phyloP scores from a whole-genome alignment of 164 flowering plant species.

The Aristolochia fimbriata region DNA sequence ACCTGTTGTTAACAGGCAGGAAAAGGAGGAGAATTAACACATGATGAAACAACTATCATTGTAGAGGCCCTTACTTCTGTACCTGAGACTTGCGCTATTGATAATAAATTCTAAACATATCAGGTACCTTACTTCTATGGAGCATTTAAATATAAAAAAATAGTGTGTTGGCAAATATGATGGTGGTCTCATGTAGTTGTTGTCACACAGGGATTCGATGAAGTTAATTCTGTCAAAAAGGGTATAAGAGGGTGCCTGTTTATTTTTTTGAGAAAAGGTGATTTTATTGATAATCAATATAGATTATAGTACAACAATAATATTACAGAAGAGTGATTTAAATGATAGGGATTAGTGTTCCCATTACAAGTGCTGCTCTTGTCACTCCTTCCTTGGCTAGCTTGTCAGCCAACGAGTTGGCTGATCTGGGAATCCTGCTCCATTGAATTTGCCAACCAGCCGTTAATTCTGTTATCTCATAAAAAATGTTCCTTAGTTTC shows the following conservation, averaged over 20 bases:
- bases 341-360: too few species aligned
- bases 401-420: too few species aligned
- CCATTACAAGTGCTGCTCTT: too few species aligned
- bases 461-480: too few species aligned
- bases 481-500: too few species aligned
- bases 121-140: slow-evolving; percentile 16
- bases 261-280: too few species aligned
- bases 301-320: too few species aligned
- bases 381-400: too few species aligned
- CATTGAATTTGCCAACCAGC: too few species aligned
- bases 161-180: background rate
- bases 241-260: slow-evolving; percentile 95
- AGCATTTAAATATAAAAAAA: background rate
- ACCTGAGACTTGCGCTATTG: slow-evolving; percentile 74
- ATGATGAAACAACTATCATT: slow-evolving; percentile 95
- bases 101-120: slow-evolving; percentile 62
- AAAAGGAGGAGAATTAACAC: slow-evolving; percentile 97
- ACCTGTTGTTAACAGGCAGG: slow-evolving; percentile 56
- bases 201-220: slow-evolving; percentile 35
- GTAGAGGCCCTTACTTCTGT: slow-evolving; percentile 96
- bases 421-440: too few species aligned
- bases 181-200: background rate
- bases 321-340: too few species aligned
- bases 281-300: too few species aligned
- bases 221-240: slow-evolving; percentile 45